Conservation (phyloP, 2,329 filamentous ascomycete species). For the Talaromyces funiculosus region DNA sequence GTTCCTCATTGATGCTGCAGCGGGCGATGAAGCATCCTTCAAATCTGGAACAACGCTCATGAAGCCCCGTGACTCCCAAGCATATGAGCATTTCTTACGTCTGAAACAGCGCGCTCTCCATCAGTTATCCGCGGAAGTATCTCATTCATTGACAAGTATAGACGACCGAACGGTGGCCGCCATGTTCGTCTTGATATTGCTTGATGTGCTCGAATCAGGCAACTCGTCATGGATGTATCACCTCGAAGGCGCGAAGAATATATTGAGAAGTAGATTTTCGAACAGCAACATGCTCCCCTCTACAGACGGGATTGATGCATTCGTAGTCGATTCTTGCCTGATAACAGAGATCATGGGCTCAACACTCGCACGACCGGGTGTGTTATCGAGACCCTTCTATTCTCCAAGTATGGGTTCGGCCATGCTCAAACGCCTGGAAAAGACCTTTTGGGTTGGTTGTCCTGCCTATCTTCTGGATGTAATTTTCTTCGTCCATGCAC, state of each 20-base stretch:
- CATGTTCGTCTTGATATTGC: slow-evolving; percentile 46
- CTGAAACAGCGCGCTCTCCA: slow-evolving; percentile 46
- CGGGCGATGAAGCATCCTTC: slow-evolving; percentile 17
- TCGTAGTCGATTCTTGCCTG: slow-evolving; percentile 34
- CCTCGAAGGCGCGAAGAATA: slow-evolving; percentile 46
- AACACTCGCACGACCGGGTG: slow-evolving; percentile 35
- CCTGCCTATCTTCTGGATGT: slow-evolving; percentile 37
- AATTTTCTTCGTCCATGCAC: slow-evolving; percentile 36
- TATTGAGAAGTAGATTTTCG: slow-evolving; percentile 33
- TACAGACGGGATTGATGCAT: slow-evolving; percentile 29
- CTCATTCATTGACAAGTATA: slow-evolving; percentile 26
- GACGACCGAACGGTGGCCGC: slow-evolving; percentile 42
- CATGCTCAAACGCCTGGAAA: slow-evolving; percentile 35
- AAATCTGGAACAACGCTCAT: slow-evolving; percentile 19
- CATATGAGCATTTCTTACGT: slow-evolving; percentile 38
- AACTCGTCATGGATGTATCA: slow-evolving; percentile 49
- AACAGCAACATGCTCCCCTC: slow-evolving; percentile 13
- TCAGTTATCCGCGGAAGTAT: slow-evolving; percentile 33
- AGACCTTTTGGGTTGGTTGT: slow-evolving; percentile 38
- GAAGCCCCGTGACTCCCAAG: slow-evolving; percentile 26
- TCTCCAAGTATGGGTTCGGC: slow-evolving; percentile 31
- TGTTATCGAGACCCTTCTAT: slow-evolving; percentile 36
- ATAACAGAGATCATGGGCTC: slow-evolving; percentile 41
- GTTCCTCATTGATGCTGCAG: background rate
- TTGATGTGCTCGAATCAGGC: slow-evolving; percentile 48